Conservation (phyloP, 352 stramenopile genomes). For the Phytophthora pini region DNA sequence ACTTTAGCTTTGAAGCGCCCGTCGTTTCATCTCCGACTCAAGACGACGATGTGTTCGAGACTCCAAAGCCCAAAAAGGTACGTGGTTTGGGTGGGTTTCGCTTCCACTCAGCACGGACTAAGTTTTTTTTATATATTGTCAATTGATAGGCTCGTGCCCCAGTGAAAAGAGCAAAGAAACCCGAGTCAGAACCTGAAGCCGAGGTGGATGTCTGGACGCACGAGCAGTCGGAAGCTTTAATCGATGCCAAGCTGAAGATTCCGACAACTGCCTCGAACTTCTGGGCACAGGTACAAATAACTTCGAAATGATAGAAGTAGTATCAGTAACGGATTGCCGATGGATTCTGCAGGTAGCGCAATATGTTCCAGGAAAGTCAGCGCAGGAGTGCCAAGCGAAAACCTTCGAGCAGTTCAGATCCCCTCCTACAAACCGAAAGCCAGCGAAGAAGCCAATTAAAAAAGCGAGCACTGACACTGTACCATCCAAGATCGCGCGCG, state of each 20-base stretch:
- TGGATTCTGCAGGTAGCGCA: constrained; percentile 32
- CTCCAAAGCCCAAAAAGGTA: constrained; percentile 30
- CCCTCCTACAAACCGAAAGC: constrained; percentile 43
- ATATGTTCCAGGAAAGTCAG: constrained; percentile 64
- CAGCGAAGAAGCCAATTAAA: constrained; percentile 37
- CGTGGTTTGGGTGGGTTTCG: not conserved
- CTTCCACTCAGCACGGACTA: not conserved
- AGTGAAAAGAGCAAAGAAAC: constrained; percentile 16
- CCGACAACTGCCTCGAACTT: constrained; percentile 70
- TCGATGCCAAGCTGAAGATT: constrained; percentile 65
- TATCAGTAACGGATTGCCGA: not conserved
- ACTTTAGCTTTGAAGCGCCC: constrained; percentile 7
- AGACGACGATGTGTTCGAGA: constrained; percentile 19
- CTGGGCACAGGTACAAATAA: constrained; percentile 54
- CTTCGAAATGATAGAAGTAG: not conserved
- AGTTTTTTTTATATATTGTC: not conserved
- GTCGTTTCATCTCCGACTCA: constrained; percentile 1
- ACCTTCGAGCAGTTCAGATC: constrained; percentile 67
- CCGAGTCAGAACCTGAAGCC: constrained; percentile 30
- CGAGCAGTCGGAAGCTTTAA: constrained; percentile 56
- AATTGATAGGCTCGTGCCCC: not conserved
- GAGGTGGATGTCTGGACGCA: constrained; percentile 54
- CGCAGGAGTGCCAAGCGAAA: constrained; percentile 64
- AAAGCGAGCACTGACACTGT: constrained; percentile 28
- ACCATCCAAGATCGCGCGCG: constrained; percentile 63